A percentile compares a stretch with the other conserved stretches of the same genome.
These are phyloP conservation scores for Coniosporium apollinis DNA, from an alignment of 495 filamentous ascomycete species.

Conservation along the genomic window DNA sequence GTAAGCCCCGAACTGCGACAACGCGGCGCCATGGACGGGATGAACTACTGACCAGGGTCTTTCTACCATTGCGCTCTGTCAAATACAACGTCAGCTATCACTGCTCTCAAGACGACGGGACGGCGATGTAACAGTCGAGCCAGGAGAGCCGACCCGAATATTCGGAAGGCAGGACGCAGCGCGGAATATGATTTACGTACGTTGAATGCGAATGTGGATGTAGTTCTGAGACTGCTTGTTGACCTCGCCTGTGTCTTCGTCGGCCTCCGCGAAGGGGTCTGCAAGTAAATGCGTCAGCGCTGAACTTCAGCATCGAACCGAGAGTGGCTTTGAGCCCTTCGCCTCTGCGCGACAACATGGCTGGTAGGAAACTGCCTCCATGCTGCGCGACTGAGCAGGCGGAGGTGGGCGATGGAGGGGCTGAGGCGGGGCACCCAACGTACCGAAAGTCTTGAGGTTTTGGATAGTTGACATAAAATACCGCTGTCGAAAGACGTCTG, in stretches of 20 bases:
- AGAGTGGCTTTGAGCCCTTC: neutral
- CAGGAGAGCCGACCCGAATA: too few relatives aligned
- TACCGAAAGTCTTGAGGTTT: conserved; percentile 99
- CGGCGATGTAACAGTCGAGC: too few relatives aligned
- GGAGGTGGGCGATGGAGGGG: conserved; percentile 5
- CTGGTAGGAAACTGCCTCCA: neutral
- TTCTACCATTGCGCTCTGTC: conserved; percentile 99
- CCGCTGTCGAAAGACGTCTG: too few relatives aligned
- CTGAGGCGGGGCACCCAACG: conserved; percentile 28
- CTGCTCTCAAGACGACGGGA: too few relatives aligned
- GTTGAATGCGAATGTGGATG: conserved; percentile 99
- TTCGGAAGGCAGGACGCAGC: too few relatives aligned
- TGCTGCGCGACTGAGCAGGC: conserved; percentile 5
- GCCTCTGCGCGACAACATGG: neutral
- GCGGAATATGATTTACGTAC: too few relatives aligned
- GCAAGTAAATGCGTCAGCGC: conserved; percentile 5
- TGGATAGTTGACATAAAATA: conserved; percentile 45
- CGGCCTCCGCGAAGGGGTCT: conserved; percentile 99
- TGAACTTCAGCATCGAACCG: neutral
- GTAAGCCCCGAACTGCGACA: too few relatives aligned
- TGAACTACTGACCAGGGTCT: too few relatives aligned
- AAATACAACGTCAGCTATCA: neutral
- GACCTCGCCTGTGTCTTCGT: conserved; percentile 95
- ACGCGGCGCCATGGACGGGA: too few relatives aligned
- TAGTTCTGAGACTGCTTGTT: conserved; percentile 90